Conservation (phyloP, 2,329 filamentous ascomycete species). For the Onygenales sp. region DNA sequence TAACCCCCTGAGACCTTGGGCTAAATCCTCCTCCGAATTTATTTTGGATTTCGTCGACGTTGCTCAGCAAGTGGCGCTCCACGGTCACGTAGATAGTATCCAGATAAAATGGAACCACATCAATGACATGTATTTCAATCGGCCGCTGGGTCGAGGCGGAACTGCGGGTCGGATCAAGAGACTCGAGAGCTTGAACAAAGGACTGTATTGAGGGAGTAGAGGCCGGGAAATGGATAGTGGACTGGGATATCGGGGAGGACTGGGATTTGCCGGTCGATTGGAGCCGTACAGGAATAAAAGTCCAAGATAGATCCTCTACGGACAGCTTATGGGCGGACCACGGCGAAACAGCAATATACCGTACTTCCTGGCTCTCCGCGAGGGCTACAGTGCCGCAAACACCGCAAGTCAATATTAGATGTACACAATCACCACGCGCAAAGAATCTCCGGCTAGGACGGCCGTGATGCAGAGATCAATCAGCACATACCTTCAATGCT, state of each 20-base stretch:
- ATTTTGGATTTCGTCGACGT: constrained; percentile 72
- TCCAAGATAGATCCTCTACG: constrained; percentile 63
- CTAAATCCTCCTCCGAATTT: constrained; percentile 63
- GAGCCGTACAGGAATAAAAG: constrained; percentile 65
- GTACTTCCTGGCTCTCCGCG: constrained; percentile 22
- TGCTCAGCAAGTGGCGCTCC: constrained; percentile 68
- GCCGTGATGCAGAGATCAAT: not conserved
- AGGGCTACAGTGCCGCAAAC: constrained; percentile 4
- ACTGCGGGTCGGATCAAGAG: constrained; percentile 65
- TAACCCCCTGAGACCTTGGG: constrained; percentile 23
- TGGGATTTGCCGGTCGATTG: constrained; percentile 34
- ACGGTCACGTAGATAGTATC: constrained; percentile 82
- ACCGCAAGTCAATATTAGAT: not conserved
- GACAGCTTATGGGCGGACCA: constrained; percentile 32
- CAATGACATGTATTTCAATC: constrained; percentile 74
- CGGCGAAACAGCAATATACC: constrained; percentile 39
- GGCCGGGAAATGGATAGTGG: constrained; percentile 67
- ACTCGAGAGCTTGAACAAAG: constrained; percentile 65
- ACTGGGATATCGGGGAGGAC: constrained; percentile 58
- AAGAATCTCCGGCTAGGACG: not conserved
- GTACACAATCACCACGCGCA: not conserved
- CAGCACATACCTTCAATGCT: constrained; percentile 40
- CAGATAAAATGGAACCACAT: constrained; percentile 68
- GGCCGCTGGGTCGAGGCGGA: constrained; percentile 62
- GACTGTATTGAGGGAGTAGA: constrained; percentile 67